Base-by-base conservation (phyloP, 1,284 basidiomycete genomes). In the Testicularia cyperi region DNA sequence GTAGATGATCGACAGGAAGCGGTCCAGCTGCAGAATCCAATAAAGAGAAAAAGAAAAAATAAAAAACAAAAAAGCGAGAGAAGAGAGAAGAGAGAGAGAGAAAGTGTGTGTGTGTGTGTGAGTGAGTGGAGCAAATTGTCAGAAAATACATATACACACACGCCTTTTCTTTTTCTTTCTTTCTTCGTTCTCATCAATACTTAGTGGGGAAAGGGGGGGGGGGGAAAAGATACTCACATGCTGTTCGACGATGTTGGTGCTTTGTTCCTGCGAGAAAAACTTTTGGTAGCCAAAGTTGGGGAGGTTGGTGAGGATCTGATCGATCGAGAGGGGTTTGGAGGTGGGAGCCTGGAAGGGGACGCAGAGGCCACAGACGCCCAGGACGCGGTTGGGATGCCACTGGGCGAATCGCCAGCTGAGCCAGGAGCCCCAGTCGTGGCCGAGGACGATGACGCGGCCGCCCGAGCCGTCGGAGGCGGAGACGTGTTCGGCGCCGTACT, bases 351-450 rank as follows among this genome's bases (percentile, higher is more conserved):
- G 47, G 38, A 62, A 68, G 6, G 62, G 65, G 2, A 68, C 65
- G 36, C 56, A 61, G 10, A 68, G 44, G 13, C 65, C 56, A 28
- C 56, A 55, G 18, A 70, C 63, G 24, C 68, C 68, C 49, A 70
- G 48, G 18, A 66, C 38, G 8, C 65, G 28, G 24, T 65, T 35
- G 3, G 65, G 62, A 21, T 55, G 48, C 52, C 61, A 62, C 35
- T 56, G 56, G 1, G 57, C 65, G 16, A 65, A 56, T 18, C 53
- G 52, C 68, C 68, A 71, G 3, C 57, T 52, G 9, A 71, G 45
- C 48, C 55, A 68, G 6, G 58, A 54, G 23, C 68, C 68, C 68
- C 68, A 71, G 41, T 71, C 68, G 32, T 71, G 68, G 27, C 48
- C 51, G 12, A 71, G 40, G 14, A 71, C 64, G 24, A 68, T 56